Evolutionary conservation across 2,329 filamentous ascomycete species (phyloP), one percentile per base, ranked within the genome.

Genomic region (Didymella keratinophila): DNA sequence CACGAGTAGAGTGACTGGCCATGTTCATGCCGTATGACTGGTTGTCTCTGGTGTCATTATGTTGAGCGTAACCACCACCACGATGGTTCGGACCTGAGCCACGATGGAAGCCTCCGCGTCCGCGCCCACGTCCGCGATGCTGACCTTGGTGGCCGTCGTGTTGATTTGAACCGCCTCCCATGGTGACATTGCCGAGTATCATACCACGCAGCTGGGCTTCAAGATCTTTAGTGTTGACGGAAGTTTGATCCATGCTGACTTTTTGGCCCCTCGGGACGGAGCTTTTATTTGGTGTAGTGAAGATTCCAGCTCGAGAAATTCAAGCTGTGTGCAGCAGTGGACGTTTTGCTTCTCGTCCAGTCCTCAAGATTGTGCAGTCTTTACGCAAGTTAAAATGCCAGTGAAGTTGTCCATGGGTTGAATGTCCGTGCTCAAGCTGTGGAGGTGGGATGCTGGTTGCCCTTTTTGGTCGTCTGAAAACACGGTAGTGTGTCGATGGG

Each of bases 131-230:
- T 14, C 70, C 69, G 23, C 64, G 68, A 12, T 67, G 65, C 12
- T 67, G 67, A 37, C 58, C 28, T 25, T 58, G 52, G 21, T 66
- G 66, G 20, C n/a, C 39, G 27, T 63, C 56, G 54, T 63, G 60
- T 58, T 69, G 56, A 58, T 61, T 44, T 37, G 65, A 63, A 14
- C 50, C 48, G 43, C 56, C 44, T n/a, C 62, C 51, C 8, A 75
- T 69, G 23, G 72, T 74, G 47, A 78, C 76, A 69, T 86, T 85
- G 61, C 78, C 81, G 48, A 90, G 78, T 28, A 88, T 88, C 73
- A 90, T 82, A 58, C 78, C 80, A 44, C 86, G 83, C 37, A 90
- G 76, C 52, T 82, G 84, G 48, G 84, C 80, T 68, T 90, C 87
- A 47, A 77, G 62, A 23, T 60, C 67, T 27, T 36, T 59, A 20